Evolutionary conservation across 2,329 filamentous ascomycete genomes (phyloP).

Genomic region (Alternaria metachromatica): DNA sequence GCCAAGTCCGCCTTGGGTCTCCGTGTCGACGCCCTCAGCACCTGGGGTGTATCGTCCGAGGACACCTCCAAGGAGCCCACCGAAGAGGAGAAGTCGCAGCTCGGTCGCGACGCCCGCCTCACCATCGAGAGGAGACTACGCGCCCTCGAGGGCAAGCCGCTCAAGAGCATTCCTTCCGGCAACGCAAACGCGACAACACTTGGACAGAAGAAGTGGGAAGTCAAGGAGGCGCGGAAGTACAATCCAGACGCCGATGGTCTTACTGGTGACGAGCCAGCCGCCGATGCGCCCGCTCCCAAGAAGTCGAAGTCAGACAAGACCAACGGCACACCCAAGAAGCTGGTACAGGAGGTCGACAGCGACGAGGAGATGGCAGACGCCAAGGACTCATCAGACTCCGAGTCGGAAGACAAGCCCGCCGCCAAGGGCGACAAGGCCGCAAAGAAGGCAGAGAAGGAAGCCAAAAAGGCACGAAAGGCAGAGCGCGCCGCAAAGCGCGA

Average conservation of each 20-base stretch:
- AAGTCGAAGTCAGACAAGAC: constrained; percentile 56
- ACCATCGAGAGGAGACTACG: constrained; percentile 79
- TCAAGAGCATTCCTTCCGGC: constrained; percentile 70
- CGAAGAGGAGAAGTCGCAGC: constrained; percentile 85
- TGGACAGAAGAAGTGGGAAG: constrained; percentile 74
- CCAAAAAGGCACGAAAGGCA: constrained; percentile 53
- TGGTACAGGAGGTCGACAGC: constrained; percentile 58
- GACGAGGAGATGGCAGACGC: constrained; percentile 51
- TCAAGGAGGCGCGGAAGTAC: constrained; percentile 94
- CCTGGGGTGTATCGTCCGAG: constrained; percentile 71
- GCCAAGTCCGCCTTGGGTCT: constrained; percentile 93
- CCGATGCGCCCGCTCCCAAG: constrained; percentile 34
- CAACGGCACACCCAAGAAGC: constrained; percentile 51
- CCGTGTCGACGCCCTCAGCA: constrained; percentile 86
- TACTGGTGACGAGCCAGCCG: constrained; percentile 68
- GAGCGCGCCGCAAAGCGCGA: constrained; percentile 48
- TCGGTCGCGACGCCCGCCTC: constrained; percentile 75
- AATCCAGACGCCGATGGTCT: constrained; percentile 92
- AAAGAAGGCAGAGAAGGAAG: constrained; percentile 52
- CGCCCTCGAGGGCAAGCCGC: constrained; percentile 86
- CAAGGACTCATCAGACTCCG: constrained; percentile 46
- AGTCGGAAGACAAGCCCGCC: constrained; percentile 41
- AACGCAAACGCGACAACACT: constrained; percentile 57
- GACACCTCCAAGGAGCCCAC: constrained; percentile 62
- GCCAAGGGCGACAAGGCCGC: constrained; percentile 46